Conservation (phyloP, 2,329 filamentous ascomycete species). For the Diaporthe sp. region DNA sequence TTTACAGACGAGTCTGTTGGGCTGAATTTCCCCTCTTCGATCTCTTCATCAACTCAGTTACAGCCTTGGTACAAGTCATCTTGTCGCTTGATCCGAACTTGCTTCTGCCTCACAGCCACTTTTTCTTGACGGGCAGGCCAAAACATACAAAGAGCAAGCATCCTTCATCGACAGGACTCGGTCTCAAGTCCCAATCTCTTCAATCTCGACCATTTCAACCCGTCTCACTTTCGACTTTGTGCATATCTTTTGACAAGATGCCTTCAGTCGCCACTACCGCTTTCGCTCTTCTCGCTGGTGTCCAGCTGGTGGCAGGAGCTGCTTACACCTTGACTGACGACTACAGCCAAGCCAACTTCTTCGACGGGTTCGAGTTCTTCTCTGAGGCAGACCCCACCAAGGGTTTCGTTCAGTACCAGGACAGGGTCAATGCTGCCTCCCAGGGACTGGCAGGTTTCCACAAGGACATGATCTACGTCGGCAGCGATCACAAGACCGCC, state of each 20-base stretch:
- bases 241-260: conserved; percentile 29
- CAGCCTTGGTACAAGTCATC: neutral
- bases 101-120: neutral
- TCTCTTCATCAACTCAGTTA: neutral
- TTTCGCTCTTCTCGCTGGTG: conserved; percentile 36
- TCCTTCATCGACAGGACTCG: conserved; percentile 1
- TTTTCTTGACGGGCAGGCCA: neutral
- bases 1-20: neutral
- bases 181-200: neutral
- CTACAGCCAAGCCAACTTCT: conserved; percentile 66
- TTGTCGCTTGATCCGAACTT: neutral
- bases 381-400: conserved; percentile 73
- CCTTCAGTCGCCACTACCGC: conserved; percentile 38
- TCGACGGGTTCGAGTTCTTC: conserved; percentile 67
- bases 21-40: neutral
- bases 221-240: neutral
- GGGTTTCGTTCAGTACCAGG: conserved; percentile 79
- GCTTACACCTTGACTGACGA: conserved; percentile 59
- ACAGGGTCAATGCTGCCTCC: conserved; percentile 66
- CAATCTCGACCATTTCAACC: neutral
- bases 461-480: conserved; percentile 71
- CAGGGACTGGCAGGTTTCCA: conserved; percentile 67
- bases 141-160: conserved; percentile 16
- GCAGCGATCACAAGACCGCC: conserved; percentile 71
- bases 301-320: conserved; percentile 41